Conservation (phyloP, 257 asterid species). For the Rubia yunnanensis region DNA sequence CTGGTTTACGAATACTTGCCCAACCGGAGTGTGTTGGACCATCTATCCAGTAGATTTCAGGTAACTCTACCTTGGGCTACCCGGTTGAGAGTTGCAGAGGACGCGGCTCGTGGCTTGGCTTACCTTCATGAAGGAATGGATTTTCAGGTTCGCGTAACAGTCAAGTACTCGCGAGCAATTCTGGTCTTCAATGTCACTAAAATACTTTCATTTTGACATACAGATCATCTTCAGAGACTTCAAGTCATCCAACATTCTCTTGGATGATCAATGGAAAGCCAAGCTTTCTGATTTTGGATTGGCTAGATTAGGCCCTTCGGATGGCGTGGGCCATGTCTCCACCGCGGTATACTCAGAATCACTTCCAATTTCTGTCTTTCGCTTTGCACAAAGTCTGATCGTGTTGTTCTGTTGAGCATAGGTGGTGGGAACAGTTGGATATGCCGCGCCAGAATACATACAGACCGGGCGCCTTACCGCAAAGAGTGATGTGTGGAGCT, state of each 20-base stretch:
- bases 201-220: slow-evolving; percentile 12
- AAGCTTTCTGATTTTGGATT: slow-evolving; percentile 88
- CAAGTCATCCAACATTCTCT: slow-evolving; percentile 82
- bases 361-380: not conserved
- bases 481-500: slow-evolving; percentile 93
- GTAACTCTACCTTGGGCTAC: slow-evolving; percentile 69
- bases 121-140: slow-evolving; percentile 96
- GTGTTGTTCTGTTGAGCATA: slow-evolving; percentile 11
- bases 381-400: not conserved
- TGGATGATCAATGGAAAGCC: slow-evolving; percentile 79
- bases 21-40: slow-evolving; percentile 71
- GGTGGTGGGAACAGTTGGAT: slow-evolving; percentile 95
- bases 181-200: not conserved
- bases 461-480: slow-evolving; percentile 84
- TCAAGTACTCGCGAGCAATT: not conserved
- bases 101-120: slow-evolving; percentile 69
- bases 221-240: slow-evolving; percentile 91
- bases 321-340: slow-evolving; percentile 76
- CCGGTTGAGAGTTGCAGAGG: slow-evolving; percentile 58
- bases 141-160: slow-evolving; percentile 45
- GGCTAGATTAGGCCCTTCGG: slow-evolving; percentile 78
- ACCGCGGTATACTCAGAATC: slow-evolving; percentile 58
- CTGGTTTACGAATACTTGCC: slow-evolving; percentile 64
- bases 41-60: slow-evolving; percentile 51
- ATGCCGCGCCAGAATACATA: slow-evolving; percentile 92